Evolutionary conservation across 169 alveolate species (phyloP), one percentile per base, ranked within the genome.

Genomic region (Cryptosporidium baileyi): DNA sequence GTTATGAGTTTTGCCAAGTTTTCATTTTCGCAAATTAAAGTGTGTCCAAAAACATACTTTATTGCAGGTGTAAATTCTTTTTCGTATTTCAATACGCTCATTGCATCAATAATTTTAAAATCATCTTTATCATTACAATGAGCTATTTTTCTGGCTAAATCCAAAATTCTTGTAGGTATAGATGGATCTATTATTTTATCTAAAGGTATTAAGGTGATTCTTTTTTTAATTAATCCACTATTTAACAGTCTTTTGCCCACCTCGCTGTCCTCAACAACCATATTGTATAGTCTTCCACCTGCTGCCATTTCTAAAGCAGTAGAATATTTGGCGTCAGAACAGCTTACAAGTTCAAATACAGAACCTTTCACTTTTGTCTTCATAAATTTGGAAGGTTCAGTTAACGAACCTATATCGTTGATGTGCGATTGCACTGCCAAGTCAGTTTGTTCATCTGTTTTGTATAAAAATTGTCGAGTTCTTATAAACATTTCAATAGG

Each of bases 221-320:
- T 74, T 74, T 74, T 74, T 36, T 74, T 74, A 9, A 74, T 38
- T 24, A 74, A 26, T 19, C 85, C 85, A 54, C 74, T 74, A 54
- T 34, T 80, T n/a, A 80, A 44, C 2, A 80, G 82, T 61, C 40
- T 22, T 41, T 80, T 80, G 9, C 85, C 85, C n/a, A 38, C 40
- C 54, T 74, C 85, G 54, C 61, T 60, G 24, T 38, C 54, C 41
- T 74, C 85, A 19, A 88, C 90, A 24, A 88, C 80, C 44, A 80
- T 30, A 43, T 81, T 80, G 52, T 81, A 88, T 24, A 88, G 80
- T 9, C 90, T 54, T 47, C 81, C 82, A 5, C 96, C 98, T 22
- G 96, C 96, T 6, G 91, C 93, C 63, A 91, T 89, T 82, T 94
- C 97, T n/a, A 95, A 67, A 15, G 97, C 98, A 67, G 82, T 82